Conservation (phyloP, 768 basidiomycete species). For the Asterophora parasitica region DNA sequence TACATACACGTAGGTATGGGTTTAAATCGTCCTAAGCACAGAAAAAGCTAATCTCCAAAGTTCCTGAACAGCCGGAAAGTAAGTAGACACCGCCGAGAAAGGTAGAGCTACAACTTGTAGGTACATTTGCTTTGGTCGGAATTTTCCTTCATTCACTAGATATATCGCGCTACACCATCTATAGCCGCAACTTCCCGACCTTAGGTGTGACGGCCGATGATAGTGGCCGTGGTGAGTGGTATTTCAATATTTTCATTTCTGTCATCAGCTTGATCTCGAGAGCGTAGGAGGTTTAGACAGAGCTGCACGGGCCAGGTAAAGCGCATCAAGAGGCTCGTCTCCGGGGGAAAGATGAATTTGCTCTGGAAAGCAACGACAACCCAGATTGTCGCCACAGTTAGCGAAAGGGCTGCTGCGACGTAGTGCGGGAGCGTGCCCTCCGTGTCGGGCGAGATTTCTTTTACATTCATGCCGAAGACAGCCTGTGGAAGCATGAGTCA, state of each 20-base stretch:
- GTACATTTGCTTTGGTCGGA: no score
- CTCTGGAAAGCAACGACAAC: slow-evolving; percentile 50
- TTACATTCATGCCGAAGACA: slow-evolving; percentile 58
- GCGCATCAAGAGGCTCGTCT: slow-evolving; percentile 26
- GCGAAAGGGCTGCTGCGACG: slow-evolving; percentile 34
- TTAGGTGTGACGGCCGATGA: not conserved
- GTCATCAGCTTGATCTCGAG: not conserved
- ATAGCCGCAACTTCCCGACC: no score
- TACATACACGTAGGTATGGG: no score
- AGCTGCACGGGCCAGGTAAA: slow-evolving; percentile 32
- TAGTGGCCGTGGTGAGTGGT: slow-evolving; percentile 5
- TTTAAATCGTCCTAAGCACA: no score
- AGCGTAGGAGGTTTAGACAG: slow-evolving; percentile 7
- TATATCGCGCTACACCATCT: no score
- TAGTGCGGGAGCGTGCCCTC: slow-evolving; percentile 38
- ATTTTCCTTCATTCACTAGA: no score
- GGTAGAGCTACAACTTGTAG: no score
- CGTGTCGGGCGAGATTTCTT: slow-evolving; percentile 33
- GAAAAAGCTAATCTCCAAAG: no score
- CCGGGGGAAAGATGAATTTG: slow-evolving; percentile 28
- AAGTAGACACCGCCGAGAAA: no score
- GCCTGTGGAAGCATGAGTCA: slow-evolving; percentile 27
- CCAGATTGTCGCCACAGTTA: slow-evolving; percentile 53
- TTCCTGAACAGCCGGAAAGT: no score
- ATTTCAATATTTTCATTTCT: not conserved